phyloP scores from a whole-genome alignment of 768 basidiomycete genomes.

The Guyanaporus albipodus region DNA sequence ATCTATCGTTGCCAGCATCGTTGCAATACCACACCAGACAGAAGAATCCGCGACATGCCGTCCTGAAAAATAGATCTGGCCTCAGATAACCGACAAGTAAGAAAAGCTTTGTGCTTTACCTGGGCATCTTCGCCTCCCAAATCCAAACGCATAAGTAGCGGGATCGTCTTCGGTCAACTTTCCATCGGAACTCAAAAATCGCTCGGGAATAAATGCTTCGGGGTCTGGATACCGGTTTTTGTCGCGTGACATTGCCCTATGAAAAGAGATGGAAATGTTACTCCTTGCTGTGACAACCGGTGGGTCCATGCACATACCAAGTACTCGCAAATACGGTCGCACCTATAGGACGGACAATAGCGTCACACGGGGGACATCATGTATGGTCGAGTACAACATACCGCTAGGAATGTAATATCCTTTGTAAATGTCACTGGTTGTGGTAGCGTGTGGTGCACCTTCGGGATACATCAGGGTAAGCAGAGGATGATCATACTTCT shows the following conservation, averaged over 20 bases:
- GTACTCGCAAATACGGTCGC: background rate
- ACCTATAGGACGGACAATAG: background rate
- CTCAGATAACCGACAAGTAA: background rate
- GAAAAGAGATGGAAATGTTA: background rate
- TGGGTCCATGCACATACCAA: conserved; percentile 2
- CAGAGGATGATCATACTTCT: background rate
- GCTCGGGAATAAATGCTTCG: background rate
- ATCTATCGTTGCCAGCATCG: background rate
- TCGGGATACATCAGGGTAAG: background rate
- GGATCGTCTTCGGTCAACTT: background rate
- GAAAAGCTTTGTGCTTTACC: background rate
- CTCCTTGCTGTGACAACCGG: background rate
- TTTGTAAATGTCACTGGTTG: conserved; percentile 37
- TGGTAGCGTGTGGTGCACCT: conserved; percentile 24
- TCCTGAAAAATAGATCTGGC: background rate
- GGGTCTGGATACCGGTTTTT: background rate
- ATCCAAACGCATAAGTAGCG: background rate
- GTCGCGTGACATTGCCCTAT: background rate
- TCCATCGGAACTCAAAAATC: background rate
- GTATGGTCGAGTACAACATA: background rate
- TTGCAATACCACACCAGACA: background rate
- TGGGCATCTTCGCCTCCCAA: background rate
- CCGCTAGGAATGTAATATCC: conserved; percentile 52
- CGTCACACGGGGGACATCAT: background rate
- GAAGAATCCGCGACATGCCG: background rate